A percentile compares a stretch with the other conserved stretches of the same genome.
Evolutionary conservation across 257 asterid genomes (phyloP).

Genomic region (Primulina eburnea): DNA sequence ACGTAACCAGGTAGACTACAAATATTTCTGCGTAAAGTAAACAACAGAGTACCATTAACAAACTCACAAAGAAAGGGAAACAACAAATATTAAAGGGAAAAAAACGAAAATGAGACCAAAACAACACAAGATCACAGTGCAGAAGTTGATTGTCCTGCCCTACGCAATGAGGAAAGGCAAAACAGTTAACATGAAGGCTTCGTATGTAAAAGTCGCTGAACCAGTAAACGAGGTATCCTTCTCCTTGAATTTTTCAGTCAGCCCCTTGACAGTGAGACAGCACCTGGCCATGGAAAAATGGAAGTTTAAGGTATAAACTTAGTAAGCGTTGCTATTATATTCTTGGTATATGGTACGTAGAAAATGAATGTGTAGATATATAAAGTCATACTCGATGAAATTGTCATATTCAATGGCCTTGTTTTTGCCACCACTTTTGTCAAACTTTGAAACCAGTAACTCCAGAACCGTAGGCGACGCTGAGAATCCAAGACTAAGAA

Average conservation of each 20-base stretch:
- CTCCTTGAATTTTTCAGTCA: conserved; percentile 96
- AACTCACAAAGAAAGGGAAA: neutral
- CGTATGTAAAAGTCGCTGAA: conserved; percentile 76
- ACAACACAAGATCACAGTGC: conserved; percentile 1
- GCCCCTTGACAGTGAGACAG: conserved; percentile 97
- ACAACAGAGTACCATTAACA: neutral
- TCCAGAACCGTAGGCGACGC: conserved; percentile 71
- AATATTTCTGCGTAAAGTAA: neutral
- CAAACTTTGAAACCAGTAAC: conserved; percentile 81
- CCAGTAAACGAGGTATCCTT: conserved; percentile 71
- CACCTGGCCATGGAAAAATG: conserved; percentile 54
- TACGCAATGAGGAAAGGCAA: conserved; percentile 84
- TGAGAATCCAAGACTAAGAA: conserved; percentile 78
- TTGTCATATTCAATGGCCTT: conserved; percentile 92
- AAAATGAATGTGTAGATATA: neutral
- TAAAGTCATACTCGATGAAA: conserved; percentile 81
- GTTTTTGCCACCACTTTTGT: conserved; percentile 74
- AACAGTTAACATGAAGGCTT: conserved; percentile 81
- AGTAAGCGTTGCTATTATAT: neutral
- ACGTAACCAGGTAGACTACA: no score
- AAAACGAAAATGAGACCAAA: neutral
- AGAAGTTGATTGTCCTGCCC: conserved; percentile 6
- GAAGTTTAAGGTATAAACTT: neutral
- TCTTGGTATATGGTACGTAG: neutral
- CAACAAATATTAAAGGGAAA: neutral